These are phyloP conservation scores for Trichoderma asperelloides DNA, from an alignment of 495 filamentous ascomycete species.

Conservation along the genomic window DNA sequence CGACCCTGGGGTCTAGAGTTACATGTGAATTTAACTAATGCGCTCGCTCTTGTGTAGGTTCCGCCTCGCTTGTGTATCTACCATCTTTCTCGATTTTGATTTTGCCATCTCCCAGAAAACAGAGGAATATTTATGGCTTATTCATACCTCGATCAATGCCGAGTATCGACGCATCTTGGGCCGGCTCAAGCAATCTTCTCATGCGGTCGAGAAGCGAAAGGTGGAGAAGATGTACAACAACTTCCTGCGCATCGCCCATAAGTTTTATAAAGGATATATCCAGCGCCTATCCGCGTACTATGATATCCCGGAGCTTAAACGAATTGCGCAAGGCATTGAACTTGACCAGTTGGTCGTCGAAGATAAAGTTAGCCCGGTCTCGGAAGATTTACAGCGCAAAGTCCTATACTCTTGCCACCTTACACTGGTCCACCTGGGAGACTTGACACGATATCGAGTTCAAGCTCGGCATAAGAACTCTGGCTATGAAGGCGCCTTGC, in stretches of 20 bases:
- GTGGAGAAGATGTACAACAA: slow-evolving; percentile 66
- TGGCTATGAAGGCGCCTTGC: slow-evolving; percentile 71
- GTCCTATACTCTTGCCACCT: slow-evolving; percentile 72
- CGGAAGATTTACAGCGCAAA: slow-evolving; percentile 39
- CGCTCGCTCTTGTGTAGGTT: slow-evolving; percentile 43
- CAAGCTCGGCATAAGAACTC: slow-evolving; percentile 47
- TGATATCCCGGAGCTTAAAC: slow-evolving; percentile 62
- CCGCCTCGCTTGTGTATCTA: slow-evolving; percentile 58
- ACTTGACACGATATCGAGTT: slow-evolving; percentile 77
- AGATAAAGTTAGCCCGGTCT: slow-evolving; percentile 27
- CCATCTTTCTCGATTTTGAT: slow-evolving; percentile 66
- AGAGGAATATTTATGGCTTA: slow-evolving; percentile 68
- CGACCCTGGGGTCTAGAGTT: neutral
- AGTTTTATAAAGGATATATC: slow-evolving; percentile 80
- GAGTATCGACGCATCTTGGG: slow-evolving; percentile 57
- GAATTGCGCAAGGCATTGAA: slow-evolving; percentile 56
- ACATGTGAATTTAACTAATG: slow-evolving; percentile 1
- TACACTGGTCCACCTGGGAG: slow-evolving; percentile 77
- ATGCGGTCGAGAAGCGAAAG: slow-evolving; percentile 69
- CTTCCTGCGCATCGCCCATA: slow-evolving; percentile 78
- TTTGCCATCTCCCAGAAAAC: slow-evolving; percentile 52
- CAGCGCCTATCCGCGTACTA: slow-evolving; percentile 67
- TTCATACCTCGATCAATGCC: slow-evolving; percentile 66
- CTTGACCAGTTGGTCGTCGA: slow-evolving; percentile 17
- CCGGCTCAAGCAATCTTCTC: slow-evolving; percentile 37